phyloP scores from a whole-genome alignment of 768 basidiomycete genomes.

The Lentinula boryana region DNA sequence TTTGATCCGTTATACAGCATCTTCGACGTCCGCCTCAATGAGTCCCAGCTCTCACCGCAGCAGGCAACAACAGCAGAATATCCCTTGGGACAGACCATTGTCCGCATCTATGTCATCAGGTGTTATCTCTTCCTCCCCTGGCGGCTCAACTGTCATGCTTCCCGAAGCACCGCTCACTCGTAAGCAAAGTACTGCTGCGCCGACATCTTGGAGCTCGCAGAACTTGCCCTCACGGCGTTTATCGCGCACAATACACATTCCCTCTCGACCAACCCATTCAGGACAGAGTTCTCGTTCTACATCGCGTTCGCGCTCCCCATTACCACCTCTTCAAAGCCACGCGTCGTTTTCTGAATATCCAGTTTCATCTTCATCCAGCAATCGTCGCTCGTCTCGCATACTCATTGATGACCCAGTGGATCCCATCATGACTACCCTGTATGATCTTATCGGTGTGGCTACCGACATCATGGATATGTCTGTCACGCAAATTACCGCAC shows the following conservation, averaged over 20 bases:
- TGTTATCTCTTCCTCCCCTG: constrained; percentile 51
- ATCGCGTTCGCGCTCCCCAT: constrained; percentile 89
- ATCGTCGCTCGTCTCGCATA: constrained; percentile 77
- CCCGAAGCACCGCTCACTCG: constrained; percentile 64
- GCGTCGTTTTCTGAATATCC: constrained; percentile 58
- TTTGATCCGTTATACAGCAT: constrained; percentile 44
- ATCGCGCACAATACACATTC: constrained; percentile 79
- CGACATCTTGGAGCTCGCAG: constrained; percentile 50
- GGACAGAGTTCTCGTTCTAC: constrained; percentile 88
- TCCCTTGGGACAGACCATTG: constrained; percentile 61
- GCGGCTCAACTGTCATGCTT: constrained; percentile 52
- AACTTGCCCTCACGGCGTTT: constrained; percentile 68
- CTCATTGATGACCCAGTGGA: constrained; percentile 82
- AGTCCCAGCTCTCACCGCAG: constrained; percentile 62
- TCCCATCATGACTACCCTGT: constrained; percentile 85
- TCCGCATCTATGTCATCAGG: constrained; percentile 52
- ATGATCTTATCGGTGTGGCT: constrained; percentile 88
- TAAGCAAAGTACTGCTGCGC: constrained; percentile 45
- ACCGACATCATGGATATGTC: constrained; percentile 93
- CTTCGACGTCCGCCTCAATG: constrained; percentile 49
- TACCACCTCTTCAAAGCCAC: constrained; percentile 66
- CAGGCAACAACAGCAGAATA: constrained; percentile 51
- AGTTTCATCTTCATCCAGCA: constrained; percentile 37
- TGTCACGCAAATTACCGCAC: constrained; percentile 75
- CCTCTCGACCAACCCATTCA: constrained; percentile 58